A percentile compares a stretch with the other conserved stretches of the same genome.
Evolutionary conservation across 345 rosid species (phyloP).

Genomic region (Syzygium grande): DNA sequence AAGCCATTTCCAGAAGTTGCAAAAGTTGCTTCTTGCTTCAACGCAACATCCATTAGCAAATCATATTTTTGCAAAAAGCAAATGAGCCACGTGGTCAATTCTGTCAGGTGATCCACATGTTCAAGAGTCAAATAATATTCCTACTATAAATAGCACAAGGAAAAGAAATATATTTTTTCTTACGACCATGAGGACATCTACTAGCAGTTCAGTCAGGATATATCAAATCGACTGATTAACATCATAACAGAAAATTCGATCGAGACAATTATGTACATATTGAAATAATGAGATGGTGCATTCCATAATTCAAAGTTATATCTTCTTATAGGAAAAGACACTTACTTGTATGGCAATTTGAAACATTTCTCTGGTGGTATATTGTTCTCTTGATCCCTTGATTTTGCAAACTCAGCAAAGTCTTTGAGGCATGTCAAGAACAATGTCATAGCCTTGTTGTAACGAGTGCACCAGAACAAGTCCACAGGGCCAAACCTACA

Average conservation of each 20-base stretch:
- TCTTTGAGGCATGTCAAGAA: constrained; percentile 90
- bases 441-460: constrained; percentile 92
- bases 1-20: background rate
- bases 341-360: constrained; percentile 83
- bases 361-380: constrained; percentile 81
- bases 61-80: background rate
- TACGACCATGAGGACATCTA: background rate
- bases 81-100: background rate
- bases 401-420: constrained; percentile 82
- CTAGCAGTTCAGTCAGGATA: background rate
- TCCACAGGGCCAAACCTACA: constrained; percentile 91
- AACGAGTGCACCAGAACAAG: constrained; percentile 93
- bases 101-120: background rate
- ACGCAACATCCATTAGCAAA: background rate
- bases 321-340: background rate
- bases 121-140: background rate
- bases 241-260: background rate
- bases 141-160: background rate
- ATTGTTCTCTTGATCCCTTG: constrained; percentile 84
- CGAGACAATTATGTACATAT: background rate
- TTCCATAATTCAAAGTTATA: background rate
- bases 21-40: background rate
- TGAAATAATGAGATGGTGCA: background rate
- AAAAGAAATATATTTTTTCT: background rate
- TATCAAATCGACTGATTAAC: background rate